These are phyloP conservation scores for Elsinoe arachidis DNA, from an alignment of 2,329 filamentous ascomycete species.

Conservation along the genomic window DNA sequence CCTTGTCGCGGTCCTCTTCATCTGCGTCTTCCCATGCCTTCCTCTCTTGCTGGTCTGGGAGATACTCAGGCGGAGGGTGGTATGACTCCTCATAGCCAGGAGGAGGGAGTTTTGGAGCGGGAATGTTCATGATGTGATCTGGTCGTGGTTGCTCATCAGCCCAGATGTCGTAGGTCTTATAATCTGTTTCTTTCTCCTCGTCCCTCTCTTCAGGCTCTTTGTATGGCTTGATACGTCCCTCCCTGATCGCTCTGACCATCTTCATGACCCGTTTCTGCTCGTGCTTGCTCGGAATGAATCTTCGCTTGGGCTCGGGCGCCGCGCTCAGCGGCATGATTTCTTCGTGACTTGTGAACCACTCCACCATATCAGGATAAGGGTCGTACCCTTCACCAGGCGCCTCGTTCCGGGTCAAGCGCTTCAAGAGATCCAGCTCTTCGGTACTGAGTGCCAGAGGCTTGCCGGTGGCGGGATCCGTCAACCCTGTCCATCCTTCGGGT, in stretches of 20 bases:
- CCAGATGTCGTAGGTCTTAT: slow-evolving; percentile 84
- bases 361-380: slow-evolving; percentile 84
- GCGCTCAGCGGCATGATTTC: slow-evolving; percentile 93
- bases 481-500: slow-evolving; percentile 91
- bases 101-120: slow-evolving; percentile 85
- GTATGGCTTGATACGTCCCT: slow-evolving; percentile 88
- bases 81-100: slow-evolving; percentile 95
- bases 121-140: slow-evolving; percentile 87
- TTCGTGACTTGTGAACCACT: slow-evolving; percentile 79
- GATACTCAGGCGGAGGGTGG: slow-evolving; percentile 88
- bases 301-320: slow-evolving; percentile 88
- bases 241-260: slow-evolving; percentile 87
- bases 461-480: slow-evolving; percentile 88
- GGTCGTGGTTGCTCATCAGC: slow-evolving; percentile 77
- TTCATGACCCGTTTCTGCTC: slow-evolving; percentile 96
- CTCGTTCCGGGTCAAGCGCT: slow-evolving; percentile 82
- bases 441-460: slow-evolving; percentile 81
- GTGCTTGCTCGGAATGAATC: slow-evolving; percentile 93
- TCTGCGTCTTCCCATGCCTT: slow-evolving; percentile 78
- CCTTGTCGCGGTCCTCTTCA: slow-evolving; percentile 81
- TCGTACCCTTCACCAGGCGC: slow-evolving; percentile 81
- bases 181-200: slow-evolving; percentile 55
- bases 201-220: slow-evolving; percentile 61
- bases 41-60: slow-evolving; percentile 77
- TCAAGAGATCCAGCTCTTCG: slow-evolving; percentile 81